Base-by-base conservation (phyloP, 1,284 basidiomycete species). In the Sporisorium iseilematis-ciliati region DNA sequence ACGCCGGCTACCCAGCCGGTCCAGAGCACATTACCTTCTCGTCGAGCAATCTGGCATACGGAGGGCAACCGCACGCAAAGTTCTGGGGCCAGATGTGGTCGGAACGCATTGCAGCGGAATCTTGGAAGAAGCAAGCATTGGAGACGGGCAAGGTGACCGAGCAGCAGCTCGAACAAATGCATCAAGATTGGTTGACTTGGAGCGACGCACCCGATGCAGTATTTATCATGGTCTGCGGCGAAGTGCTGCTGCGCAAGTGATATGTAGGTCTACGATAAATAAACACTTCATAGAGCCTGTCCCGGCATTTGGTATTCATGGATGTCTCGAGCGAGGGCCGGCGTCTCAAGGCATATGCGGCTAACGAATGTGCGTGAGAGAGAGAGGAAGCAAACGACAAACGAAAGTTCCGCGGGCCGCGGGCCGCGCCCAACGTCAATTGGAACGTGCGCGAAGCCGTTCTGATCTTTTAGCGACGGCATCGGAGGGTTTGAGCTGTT, bases 71-170 rank as follows among this genome's bases (percentile, higher is more conserved):
- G 2, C 23, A 55, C 21, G 63, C 50, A 2, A 45, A 51, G n/a
- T 75, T 65, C 25, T 75, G 67, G 66, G 72, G 72, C 2, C 43
- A 59, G 40, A 75, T 70, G 72, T 70, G 63, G 63, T 49, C 72
- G 6, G 48, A 63, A 18, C 51, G 72, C 0, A 16, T 66, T 7
- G 51, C 56, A 0, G 72, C 52, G 5, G 51, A 69, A 20, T n/a
- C 26, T 1, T 75, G 72, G 72, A 62, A 54, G 38, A 45, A 63
- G 23, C 64, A 70, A 41, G 72, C 67, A 4, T 16, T 63, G 7
- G 35, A 51, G 11, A 66, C 72, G 12, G 59, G 60, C n/a, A 53
- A 41, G 25, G 66, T 50, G 20, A 53, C 29, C 0, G 26, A 57
- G 46, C 7, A 57, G 16, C 40, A 75, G 21, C 31, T 75, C 18